Evolutionary conservation across 148 eudicot genomes (phyloP).

Genomic region (Chenopodium suecicum): DNA sequence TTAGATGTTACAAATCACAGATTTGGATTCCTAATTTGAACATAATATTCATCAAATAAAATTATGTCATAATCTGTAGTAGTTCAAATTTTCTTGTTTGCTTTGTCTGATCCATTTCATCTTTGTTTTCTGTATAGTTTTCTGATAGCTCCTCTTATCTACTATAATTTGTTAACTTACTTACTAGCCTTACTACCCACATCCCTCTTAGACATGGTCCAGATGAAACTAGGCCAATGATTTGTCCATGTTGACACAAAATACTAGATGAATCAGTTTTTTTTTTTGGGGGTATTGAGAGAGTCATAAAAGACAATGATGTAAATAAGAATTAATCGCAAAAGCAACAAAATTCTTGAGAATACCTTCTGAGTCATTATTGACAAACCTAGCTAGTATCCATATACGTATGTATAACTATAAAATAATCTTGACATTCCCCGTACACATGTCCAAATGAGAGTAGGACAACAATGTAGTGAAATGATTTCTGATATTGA

Average conservation of each 20-base stretch:
- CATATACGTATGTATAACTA: background rate
- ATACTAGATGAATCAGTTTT: no score
- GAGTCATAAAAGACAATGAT: no score
- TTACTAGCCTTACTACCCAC: background rate
- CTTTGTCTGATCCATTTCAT: slow-evolving; percentile 1
- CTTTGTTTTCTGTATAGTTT: background rate
- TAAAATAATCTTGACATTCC: background rate
- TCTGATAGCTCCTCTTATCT: background rate
- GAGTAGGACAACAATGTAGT: background rate
- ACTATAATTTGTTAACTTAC: background rate
- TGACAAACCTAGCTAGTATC: no score
- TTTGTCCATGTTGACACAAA: background rate
- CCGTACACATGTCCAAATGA: no score
- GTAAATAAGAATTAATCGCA: background rate
- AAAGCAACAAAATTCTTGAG: no score
- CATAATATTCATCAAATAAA: slow-evolving; percentile 21
- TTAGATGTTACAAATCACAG: slow-evolving; percentile 8
- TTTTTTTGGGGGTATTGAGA: no score
- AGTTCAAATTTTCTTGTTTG: background rate
- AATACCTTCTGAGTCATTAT: no score
- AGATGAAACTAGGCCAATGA: background rate
- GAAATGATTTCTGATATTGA: background rate
- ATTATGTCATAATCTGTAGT: background rate
- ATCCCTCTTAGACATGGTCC: background rate
- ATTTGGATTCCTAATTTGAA: slow-evolving; percentile 9